These are phyloP conservation scores for Tetrapisispora taiwanensis DNA, from an alignment of 805 yeast genomes.

Conservation along the genomic window DNA sequence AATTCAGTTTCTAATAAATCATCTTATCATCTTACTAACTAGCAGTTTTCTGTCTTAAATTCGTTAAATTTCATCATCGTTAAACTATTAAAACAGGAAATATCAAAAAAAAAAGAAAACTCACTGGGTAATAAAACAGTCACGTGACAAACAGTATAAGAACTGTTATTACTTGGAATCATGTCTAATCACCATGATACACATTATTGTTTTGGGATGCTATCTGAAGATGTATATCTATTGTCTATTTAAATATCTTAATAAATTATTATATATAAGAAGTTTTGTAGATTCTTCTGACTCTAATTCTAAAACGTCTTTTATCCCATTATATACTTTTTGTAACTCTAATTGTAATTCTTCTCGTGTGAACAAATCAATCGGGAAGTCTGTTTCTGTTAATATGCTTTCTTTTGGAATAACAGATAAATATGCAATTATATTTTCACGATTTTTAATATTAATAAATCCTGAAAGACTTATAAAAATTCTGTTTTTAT, in stretches of 20 bases:
- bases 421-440: constrained; percentile 17
- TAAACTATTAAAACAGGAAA: no score
- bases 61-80: no score
- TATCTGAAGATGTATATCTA: no score
- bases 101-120: no score
- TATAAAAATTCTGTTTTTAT: constrained; percentile 20
- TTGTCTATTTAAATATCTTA: background rate
- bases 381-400: constrained; percentile 44
- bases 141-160: no score
- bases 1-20: no score
- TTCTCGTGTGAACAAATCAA: constrained; percentile 4
- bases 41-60: no score
- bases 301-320: constrained; percentile 1
- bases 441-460: constrained; percentile 8
- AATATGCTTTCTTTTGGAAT: constrained; percentile 33
- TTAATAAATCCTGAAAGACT: constrained; percentile 25
- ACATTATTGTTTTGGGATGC: no score
- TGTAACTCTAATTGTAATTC: constrained; percentile 9
- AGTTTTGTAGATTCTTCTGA: constrained; percentile 3
- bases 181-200: no score
- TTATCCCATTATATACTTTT: constrained; percentile 8
- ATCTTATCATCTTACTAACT: no score
- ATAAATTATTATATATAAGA: constrained; percentile 13
- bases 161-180: no score
- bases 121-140: no score